These are phyloP conservation scores for Russula vinacea DNA, from an alignment of 768 basidiomycete genomes.

Conservation along the genomic window DNA sequence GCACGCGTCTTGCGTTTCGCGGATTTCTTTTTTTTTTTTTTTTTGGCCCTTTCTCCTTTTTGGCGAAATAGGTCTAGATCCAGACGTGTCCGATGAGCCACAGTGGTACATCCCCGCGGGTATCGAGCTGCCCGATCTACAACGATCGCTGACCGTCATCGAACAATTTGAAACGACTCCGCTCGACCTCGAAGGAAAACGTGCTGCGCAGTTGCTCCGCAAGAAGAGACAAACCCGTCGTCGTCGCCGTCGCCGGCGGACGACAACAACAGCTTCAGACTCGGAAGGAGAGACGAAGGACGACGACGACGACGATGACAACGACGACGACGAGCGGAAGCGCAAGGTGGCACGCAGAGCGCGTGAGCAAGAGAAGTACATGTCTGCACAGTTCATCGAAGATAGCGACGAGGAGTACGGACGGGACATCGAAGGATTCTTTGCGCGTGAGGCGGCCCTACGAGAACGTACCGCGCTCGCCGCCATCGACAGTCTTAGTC, in stretches of 20 bases:
- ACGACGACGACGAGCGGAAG: conserved; percentile 30
- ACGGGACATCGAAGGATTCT: conserved; percentile 78
- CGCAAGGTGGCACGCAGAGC: conserved; percentile 31
- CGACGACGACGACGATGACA: background rate
- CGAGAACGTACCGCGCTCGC: conserved; percentile 49
- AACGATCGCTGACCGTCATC: conserved; percentile 69
- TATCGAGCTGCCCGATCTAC: conserved; percentile 64
- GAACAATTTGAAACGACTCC: conserved; percentile 80
- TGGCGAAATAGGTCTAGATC: background rate
- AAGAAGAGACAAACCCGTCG: conserved; percentile 52
- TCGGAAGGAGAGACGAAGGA: background rate
- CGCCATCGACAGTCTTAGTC: conserved; percentile 46
- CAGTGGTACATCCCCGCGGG: conserved; percentile 83
- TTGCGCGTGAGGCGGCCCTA: conserved; percentile 64
- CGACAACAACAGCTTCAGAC: conserved; percentile 41
- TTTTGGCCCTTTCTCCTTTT: background rate
- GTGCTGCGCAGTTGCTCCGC: conserved; percentile 63
- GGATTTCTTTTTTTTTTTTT: background rate
- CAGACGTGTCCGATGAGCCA: conserved; percentile 60
- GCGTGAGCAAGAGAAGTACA: conserved; percentile 72
- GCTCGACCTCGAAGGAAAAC: conserved; percentile 75
- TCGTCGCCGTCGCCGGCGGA: conserved; percentile 49
- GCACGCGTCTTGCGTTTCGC: background rate
- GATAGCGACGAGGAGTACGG: conserved; percentile 80
- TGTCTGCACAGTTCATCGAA: conserved; percentile 87